phyloP scores from a whole-genome alignment of 768 basidiomycete genomes.

The Cyclocybe cylindracea region DNA sequence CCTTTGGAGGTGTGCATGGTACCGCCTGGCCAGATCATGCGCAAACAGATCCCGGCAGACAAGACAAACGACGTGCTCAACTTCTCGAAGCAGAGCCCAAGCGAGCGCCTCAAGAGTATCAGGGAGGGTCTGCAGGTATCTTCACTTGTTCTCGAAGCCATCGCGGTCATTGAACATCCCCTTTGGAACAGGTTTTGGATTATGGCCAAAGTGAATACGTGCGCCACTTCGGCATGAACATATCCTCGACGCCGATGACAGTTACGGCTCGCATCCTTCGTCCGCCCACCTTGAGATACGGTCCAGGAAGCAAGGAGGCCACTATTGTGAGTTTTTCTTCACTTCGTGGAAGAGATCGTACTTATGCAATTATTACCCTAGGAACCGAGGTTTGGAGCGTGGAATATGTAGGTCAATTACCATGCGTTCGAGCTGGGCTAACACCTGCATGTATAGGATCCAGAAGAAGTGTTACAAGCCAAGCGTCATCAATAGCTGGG shows the following conservation, averaged over 20 bases:
- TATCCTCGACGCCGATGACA: constrained; percentile 50
- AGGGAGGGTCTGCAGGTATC: constrained; percentile 16
- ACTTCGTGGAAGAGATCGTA: background rate
- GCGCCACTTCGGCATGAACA: constrained; percentile 66
- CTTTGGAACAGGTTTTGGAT: constrained; percentile 49
- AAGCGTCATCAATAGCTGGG: constrained; percentile 55
- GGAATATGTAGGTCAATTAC: constrained; percentile 68
- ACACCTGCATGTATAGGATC: constrained; percentile 42
- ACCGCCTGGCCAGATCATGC: constrained; percentile 67
- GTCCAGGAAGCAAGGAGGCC: constrained; percentile 49
- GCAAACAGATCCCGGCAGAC: constrained; percentile 69
- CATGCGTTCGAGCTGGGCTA: background rate
- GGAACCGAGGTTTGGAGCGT: constrained; percentile 64
- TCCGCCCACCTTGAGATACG: constrained; percentile 55
- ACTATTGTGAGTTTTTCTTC: constrained; percentile 23
- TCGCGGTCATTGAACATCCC: constrained; percentile 19
- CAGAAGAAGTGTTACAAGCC: constrained; percentile 70
- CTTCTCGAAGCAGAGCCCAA: constrained; percentile 67
- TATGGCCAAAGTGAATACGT: constrained; percentile 79
- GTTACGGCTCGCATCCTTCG: constrained; percentile 61
- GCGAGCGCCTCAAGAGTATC: constrained; percentile 46
- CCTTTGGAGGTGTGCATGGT: constrained; percentile 73
- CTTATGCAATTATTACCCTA: constrained; percentile 40
- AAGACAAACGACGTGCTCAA: constrained; percentile 66
- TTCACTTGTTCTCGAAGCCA: background rate